Percentiles rank a stretch among this genome's conserved stretches.
These are phyloP conservation scores for Ziziphus jujuba DNA, from an alignment of 306 rosid species.

Conservation along the genomic window DNA sequence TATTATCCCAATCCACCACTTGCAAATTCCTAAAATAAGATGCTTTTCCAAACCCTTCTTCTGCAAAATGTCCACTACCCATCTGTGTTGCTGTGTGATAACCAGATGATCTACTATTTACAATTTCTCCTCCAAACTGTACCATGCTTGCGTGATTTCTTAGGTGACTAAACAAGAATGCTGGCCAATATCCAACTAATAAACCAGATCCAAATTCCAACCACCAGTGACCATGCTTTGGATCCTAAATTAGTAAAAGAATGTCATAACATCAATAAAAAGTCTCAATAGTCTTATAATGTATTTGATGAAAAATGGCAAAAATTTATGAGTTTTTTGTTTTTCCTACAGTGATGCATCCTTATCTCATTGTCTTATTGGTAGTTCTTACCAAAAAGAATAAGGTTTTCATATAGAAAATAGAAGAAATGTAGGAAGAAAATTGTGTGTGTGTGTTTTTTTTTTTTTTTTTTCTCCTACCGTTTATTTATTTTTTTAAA, in stretches of 20 bases:
- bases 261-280: no score
- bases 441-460: no score
- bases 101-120: conserved; percentile 80
- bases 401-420: background rate
- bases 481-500: no score
- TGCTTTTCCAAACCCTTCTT: conserved; percentile 88
- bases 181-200: conserved; percentile 97
- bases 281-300: no score
- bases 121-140: conserved; percentile 96
- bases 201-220: conserved; percentile 80
- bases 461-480: no score
- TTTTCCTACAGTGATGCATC: no score
- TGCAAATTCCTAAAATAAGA: conserved; percentile 90
- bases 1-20: conserved; percentile 96
- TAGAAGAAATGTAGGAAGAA: no score
- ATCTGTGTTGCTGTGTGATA: conserved; percentile 91
- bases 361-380: conserved; percentile 20
- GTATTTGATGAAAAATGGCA: no score
- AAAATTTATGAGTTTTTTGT: no score
- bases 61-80: conserved; percentile 99
- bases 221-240: conserved; percentile 99
- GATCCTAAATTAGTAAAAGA: conserved; percentile 54
- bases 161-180: conserved; percentile 79
- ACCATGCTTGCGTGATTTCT: conserved; percentile 91
- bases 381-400: conserved; percentile 25